These are phyloP conservation scores for Conidiobolus incongruus DNA, from an alignment of 371 early-diverging fungal species.

Conservation along the genomic window DNA sequence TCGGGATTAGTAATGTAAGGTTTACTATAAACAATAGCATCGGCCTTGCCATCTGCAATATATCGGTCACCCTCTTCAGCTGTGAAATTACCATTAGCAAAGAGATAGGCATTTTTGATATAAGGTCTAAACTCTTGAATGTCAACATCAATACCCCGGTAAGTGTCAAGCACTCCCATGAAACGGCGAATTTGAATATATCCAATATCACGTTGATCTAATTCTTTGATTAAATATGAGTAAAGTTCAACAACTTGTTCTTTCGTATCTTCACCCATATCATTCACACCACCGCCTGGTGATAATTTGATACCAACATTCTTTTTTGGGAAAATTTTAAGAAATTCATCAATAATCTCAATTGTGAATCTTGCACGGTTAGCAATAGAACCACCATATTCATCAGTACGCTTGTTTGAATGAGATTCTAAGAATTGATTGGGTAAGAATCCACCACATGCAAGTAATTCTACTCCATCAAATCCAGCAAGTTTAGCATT, in stretches of 20 bases:
- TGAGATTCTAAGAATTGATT: conserved; percentile 23
- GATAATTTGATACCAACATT: conserved; percentile 22
- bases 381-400: conserved; percentile 25
- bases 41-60: too few relatives aligned
- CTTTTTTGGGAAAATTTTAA: conserved; percentile 56
- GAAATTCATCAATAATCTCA: conserved; percentile 26
- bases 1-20: conserved; percentile 9
- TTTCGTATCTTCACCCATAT: conserved; percentile 15
- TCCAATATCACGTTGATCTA: background rate
- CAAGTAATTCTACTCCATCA: conserved; percentile 43
- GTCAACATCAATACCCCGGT: background rate
- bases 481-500: conserved; percentile 17
- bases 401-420: conserved; percentile 31
- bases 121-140: background rate
- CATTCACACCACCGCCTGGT: conserved; percentile 35
- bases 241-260: background rate
- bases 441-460: conserved; percentile 32
- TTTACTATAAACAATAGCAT: too few relatives aligned
- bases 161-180: background rate
- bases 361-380: conserved; percentile 20
- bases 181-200: background rate
- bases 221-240: background rate
- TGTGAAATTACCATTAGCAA: background rate
- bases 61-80: background rate
- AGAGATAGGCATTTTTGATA: background rate